Evolutionary conservation across 176 grass and related monocot genomes (phyloP), one percentile per base, ranked within the genome.

Genomic region (Tuctoria greenei): DNA sequence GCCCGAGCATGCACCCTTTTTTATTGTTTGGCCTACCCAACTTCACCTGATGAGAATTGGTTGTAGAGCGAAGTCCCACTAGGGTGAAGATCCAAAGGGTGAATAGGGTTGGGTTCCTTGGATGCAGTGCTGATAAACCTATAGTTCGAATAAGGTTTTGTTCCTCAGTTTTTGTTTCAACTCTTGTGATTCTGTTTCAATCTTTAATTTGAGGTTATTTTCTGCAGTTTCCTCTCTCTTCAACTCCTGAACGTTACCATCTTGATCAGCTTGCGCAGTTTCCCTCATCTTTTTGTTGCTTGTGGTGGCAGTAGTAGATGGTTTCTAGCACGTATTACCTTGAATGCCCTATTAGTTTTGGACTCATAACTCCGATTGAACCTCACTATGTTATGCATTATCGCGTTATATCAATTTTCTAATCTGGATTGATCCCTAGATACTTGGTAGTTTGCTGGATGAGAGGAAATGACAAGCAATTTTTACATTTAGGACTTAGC

Each of bases 161-260:
- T 7, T 56, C 37, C 58, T 81, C 67, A 21, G 57, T 81, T 87
- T 76, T 75, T 21, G 46, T 81, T 87, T 47, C 16, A 82, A n/a
- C 73, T 66, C 34, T 25, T 46, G 8, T n/a, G n/a, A n/a, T n/a
- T n/a, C n/a, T n/a, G n/a, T n/a, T n/a, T n/a, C n/a, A n/a, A n/a
- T n/a, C n/a, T n/a, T n/a, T n/a, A n/a, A n/a, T n/a, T n/a, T n/a
- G n/a, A n/a, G n/a, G n/a, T n/a, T n/a, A n/a, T n/a, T n/a, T n/a
- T n/a, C n/a, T n/a, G n/a, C n/a, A n/a, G n/a, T n/a, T n/a, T 43
- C 40, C 64, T 42, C 11, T 25, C 39, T 66, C 10, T 66, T 15
- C 8, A 25, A 21, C 39, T 2, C 36, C 24, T 3, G 12, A 46
- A 45, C 13, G 11, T 44, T 26, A 46, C 23, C 0, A 0, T 28